phyloP scores from a whole-genome alignment of 2,329 filamentous ascomycete species.

The Exutisphaerella laricina region DNA sequence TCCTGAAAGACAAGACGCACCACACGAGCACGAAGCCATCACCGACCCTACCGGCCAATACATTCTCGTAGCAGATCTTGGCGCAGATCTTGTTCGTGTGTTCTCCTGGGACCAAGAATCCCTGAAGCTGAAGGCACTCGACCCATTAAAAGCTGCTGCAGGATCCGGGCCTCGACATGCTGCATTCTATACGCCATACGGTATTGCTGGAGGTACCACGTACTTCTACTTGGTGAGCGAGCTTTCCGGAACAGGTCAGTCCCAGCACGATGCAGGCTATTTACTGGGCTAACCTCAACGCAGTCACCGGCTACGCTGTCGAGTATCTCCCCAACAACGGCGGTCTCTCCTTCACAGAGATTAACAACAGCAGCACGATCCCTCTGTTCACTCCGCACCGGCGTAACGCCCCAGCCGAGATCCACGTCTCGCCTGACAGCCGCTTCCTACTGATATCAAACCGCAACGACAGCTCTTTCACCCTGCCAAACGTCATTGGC shows the following conservation, averaged over 20 bases:
- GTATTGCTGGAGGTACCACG: constrained; percentile 24
- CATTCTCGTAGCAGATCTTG: constrained; percentile 36
- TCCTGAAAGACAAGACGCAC: constrained; percentile 31
- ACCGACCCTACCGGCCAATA: constrained; percentile 36
- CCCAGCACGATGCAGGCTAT: background rate
- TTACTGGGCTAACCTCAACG: constrained; percentile 24
- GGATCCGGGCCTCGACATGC: constrained; percentile 36
- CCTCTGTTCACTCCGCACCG: constrained; percentile 41
- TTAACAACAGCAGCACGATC: constrained; percentile 43
- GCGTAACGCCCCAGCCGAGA: constrained; percentile 51
- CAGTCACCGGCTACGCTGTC: constrained; percentile 44
- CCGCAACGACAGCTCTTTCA: constrained; percentile 56
- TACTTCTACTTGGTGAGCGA: constrained; percentile 44
- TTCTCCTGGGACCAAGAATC: constrained; percentile 27
- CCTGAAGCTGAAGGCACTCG: constrained; percentile 24
- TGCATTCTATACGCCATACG: constrained; percentile 33
- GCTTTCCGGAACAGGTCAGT: constrained; percentile 40
- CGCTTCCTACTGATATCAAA: constrained; percentile 63
- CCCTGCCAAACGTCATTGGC: constrained; percentile 40
- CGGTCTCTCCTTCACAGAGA: constrained; percentile 45
- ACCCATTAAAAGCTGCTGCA: constrained; percentile 24
- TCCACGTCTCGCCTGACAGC: constrained; percentile 47
- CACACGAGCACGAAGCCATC: constrained; percentile 35
- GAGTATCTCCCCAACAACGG: constrained; percentile 37
- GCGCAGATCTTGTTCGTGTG: constrained; percentile 35